phyloP scores from a whole-genome alignment of 108 stramenopile species.

The Skeletonema potamos region DNA sequence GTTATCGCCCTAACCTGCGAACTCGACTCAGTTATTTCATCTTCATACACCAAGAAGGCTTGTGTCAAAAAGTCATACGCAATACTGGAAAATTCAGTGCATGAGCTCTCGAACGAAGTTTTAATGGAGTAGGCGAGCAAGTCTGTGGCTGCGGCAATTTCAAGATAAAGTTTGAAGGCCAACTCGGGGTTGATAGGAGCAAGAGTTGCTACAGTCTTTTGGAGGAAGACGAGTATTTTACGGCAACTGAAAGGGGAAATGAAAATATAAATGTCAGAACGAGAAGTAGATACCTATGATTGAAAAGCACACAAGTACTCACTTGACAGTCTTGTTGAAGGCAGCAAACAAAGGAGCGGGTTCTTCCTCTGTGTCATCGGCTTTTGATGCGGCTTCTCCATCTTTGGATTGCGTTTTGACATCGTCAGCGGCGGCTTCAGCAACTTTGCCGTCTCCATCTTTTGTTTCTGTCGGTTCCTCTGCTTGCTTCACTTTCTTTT shows the following conservation, averaged over 20 bases:
- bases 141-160: slow-evolving; percentile 90
- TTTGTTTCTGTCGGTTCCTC: slow-evolving; percentile 2
- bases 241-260: slow-evolving; percentile 52
- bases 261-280: not conserved
- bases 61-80: slow-evolving; percentile 96
- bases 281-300: not conserved
- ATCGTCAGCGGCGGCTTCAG: not conserved
- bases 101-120: slow-evolving; percentile 2
- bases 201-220: slow-evolving; percentile 85
- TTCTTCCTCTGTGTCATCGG: slow-evolving; percentile 4
- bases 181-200: slow-evolving; percentile 72
- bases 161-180: slow-evolving; percentile 85
- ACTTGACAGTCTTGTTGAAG: slow-evolving; percentile 42
- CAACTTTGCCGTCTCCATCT: slow-evolving; percentile 4
- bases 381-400: slow-evolving; percentile 8
- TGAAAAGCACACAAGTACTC: slow-evolving; percentile 7
- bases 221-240: slow-evolving; percentile 94
- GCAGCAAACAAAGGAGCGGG: slow-evolving; percentile 15
- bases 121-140: slow-evolving; percentile 35
- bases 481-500: not conserved
- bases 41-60: slow-evolving; percentile 93
- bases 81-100: slow-evolving; percentile 70
- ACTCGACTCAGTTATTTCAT: slow-evolving; percentile 80
- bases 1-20: slow-evolving; percentile 83
- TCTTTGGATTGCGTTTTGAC: slow-evolving; percentile 1